Evolutionary conservation across 2,329 filamentous ascomycete species (phyloP).

Genomic region (Paecilomyces dactylethromorphus): DNA sequence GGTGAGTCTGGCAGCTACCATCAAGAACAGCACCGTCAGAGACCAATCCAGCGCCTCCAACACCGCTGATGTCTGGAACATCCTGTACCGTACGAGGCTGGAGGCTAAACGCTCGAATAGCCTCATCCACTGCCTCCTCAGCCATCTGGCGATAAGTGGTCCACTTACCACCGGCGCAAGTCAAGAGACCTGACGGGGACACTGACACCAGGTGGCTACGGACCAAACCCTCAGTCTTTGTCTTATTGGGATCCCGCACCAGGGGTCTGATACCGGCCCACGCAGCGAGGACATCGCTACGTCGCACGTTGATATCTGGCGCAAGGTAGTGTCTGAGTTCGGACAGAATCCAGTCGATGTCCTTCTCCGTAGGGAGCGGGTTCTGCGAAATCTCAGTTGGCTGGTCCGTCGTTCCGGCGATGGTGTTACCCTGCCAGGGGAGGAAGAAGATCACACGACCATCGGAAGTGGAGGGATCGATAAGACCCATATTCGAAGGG

Average conservation of each 20-base stretch:
- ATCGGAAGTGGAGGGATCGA: conserved; percentile 80
- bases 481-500: conserved; percentile 77
- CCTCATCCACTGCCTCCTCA: conserved; percentile 79
- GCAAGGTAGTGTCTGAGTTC: conserved; percentile 78
- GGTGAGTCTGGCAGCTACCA: conserved; percentile 76
- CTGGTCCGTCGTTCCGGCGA: conserved; percentile 80
- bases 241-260: conserved; percentile 77
- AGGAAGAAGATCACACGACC: conserved; percentile 90
- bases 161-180: conserved; percentile 86
- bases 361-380: conserved; percentile 71
- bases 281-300: conserved; percentile 80
- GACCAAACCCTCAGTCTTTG: conserved; percentile 79
- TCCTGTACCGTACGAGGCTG: conserved; percentile 50
- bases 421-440: conserved; percentile 88
- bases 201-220: conserved; percentile 79
- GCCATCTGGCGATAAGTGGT: conserved; percentile 92
- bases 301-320: conserved; percentile 76
- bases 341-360: conserved; percentile 80
- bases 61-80: conserved; percentile 61
- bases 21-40: conserved; percentile 66
- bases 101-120: conserved; percentile 63
- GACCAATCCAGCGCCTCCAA: conserved; percentile 62
- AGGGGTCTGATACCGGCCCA: conserved; percentile 85
- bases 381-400: conserved; percentile 66
- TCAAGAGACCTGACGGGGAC: conserved; percentile 72